Evolutionary conservation across 768 basidiomycete species (phyloP).

Genomic region (Amanita molliuscula): DNA sequence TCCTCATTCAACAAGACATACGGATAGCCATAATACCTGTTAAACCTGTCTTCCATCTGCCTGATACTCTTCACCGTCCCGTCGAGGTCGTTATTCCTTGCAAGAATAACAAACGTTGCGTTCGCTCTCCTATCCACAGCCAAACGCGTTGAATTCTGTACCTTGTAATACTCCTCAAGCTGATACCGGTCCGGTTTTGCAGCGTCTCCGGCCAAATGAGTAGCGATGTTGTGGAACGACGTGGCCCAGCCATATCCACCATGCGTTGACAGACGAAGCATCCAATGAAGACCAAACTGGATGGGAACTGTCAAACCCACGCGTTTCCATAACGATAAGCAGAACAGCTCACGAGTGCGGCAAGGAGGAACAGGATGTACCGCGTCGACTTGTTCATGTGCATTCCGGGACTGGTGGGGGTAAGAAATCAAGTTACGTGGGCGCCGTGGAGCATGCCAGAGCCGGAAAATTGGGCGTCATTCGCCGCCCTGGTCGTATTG

Average conservation of each 20-base stretch:
- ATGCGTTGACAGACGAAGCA: slow-evolving; percentile 41
- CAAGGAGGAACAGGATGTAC: slow-evolving; percentile 24
- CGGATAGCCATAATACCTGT: slow-evolving; percentile 66
- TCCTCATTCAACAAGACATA: slow-evolving; percentile 85
- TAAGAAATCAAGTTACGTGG: neutral
- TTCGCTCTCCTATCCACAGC: slow-evolving; percentile 20
- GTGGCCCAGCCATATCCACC: slow-evolving; percentile 40
- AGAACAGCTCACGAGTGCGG: slow-evolving; percentile 18
- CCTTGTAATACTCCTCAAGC: slow-evolving; percentile 9
- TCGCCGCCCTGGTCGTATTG: neutral
- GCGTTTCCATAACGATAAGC: slow-evolving; percentile 1
- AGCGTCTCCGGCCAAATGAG: slow-evolving; percentile 9
- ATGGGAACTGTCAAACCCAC: neutral
- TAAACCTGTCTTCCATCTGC: slow-evolving; percentile 77
- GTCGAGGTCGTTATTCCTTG: slow-evolving; percentile 55
- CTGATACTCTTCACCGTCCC: slow-evolving; percentile 57
- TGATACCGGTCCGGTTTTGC: neutral
- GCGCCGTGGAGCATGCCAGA: neutral
- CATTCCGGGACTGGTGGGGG: neutral
- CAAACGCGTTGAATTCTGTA: slow-evolving; percentile 10
- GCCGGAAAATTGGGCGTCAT: neutral
- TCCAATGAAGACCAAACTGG: slow-evolving; percentile 31
- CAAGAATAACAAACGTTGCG: slow-evolving; percentile 42
- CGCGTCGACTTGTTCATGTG: slow-evolving; percentile 22
- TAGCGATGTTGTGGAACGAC: slow-evolving; percentile 24